Percentiles rank a stretch among this genome's conserved stretches.
phyloP scores from a whole-genome alignment of 768 basidiomycete species.

The Termitomyces sp. region DNA sequence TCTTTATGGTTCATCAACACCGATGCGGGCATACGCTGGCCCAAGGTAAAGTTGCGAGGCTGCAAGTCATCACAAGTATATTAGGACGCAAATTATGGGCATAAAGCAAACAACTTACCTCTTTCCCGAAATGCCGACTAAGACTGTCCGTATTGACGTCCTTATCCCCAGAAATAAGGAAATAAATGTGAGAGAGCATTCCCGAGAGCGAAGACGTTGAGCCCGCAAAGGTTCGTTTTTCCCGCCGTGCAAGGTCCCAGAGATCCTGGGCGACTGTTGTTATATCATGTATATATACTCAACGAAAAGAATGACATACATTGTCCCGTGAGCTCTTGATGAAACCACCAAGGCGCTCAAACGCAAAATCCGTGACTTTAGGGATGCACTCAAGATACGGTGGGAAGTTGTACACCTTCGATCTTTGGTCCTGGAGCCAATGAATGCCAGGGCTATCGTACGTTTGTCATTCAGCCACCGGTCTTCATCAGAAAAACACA shows the following conservation, averaged over 20 bases:
- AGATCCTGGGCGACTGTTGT: constrained; percentile 46
- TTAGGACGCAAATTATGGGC: not conserved
- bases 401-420: constrained; percentile 81
- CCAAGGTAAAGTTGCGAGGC: constrained; percentile 53
- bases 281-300: not conserved
- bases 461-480: not conserved
- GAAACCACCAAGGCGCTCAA: constrained; percentile 70
- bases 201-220: constrained; percentile 89
- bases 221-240: constrained; percentile 65
- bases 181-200: constrained; percentile 83
- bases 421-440: constrained; percentile 82
- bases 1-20: constrained; percentile 61
- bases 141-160: constrained; percentile 55
- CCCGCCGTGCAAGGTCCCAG: constrained; percentile 47
- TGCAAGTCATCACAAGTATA: not conserved
- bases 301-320: constrained; percentile 28
- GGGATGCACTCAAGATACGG: constrained; percentile 71
- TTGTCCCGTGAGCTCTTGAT: constrained; percentile 73
- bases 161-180: constrained; percentile 72
- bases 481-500: not conserved
- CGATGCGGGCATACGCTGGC: constrained; percentile 71
- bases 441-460: constrained; percentile 74
- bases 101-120: constrained; percentile 36
- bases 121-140: constrained; percentile 50
- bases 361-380: constrained; percentile 76